Evolutionary conservation across 495 filamentous ascomycete genomes (phyloP), one percentile per base, ranked within the genome.

Genomic region (Aspergillus saccharolyticus): DNA sequence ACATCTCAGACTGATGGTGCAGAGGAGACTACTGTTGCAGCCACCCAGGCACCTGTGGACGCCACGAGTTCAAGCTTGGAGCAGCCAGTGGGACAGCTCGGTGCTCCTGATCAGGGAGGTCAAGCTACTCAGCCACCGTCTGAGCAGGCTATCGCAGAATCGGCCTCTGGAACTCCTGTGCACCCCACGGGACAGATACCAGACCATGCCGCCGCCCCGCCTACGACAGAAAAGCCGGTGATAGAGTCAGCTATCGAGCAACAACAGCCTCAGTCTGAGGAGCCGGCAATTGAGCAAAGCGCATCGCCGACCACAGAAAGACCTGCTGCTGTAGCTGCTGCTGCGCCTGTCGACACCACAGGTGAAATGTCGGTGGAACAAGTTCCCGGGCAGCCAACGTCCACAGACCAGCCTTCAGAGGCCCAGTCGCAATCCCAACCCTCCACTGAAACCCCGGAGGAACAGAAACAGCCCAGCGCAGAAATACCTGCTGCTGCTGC

Each of bases 141-240:
- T 5, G 33, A 54, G 44, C 33, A 53, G n/a, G 3, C 18, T 2
- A 12, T 6, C 51, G 45, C 44, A 5, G 39, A 62, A 17, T 24
- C 39, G 21, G 39, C 22, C 14, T 22, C 42, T 17, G 28, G 55
- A 44, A 19, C 28, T 4, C 33, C 52, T 21, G 28, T 5, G 22
- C 60, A 53, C 25, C n/a, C 56, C 22, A 49, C 56, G 42, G 53
- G 57, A 19, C 53, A 45, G 19, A 12, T 20, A 16, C 42, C 39
- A 7, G 63, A 49, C 44, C 10, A 30, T 25, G 28, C 42, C 33
- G 47, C 44, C 44, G 12, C 24, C 15, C 39, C 50, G 21, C 18
- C n/a, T 21, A 1, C 21, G 22, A 22, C 47, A 44, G 43, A 25
- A 19, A 39, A 47, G 20, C 45, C 18, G 28, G 22, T 25, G 18